Percentiles rank a stretch among this genome's conserved stretches.
These are phyloP conservation scores for Syncephalastrum racemosum DNA, from an alignment of 371 early-diverging fungal species.

Conservation along the genomic window DNA sequence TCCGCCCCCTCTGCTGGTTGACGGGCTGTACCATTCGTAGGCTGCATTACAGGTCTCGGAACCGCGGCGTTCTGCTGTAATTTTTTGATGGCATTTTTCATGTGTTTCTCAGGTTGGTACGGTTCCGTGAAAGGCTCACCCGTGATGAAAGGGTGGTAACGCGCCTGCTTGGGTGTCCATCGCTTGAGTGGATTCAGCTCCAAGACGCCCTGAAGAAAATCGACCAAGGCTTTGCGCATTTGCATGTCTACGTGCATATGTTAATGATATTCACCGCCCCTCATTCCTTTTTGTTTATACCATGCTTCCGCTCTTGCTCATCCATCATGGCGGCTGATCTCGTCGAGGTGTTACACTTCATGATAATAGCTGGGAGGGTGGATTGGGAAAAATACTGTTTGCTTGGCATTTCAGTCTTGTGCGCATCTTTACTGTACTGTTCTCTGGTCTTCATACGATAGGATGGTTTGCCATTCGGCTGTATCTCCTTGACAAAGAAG, in stretches of 20 bases:
- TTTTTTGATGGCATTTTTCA: constrained; percentile 13
- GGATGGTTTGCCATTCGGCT: constrained; percentile 37
- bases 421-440: constrained; percentile 76
- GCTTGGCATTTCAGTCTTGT: constrained; percentile 75
- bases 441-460: constrained; percentile 83
- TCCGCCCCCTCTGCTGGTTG: not conserved
- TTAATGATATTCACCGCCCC: constrained; percentile 20
- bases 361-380: constrained; percentile 78
- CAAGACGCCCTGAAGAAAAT: constrained; percentile 87
- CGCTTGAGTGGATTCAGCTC: constrained; percentile 89
- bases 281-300: constrained; percentile 56
- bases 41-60: not conserved
- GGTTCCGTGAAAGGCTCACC: constrained; percentile 73
- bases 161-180: constrained; percentile 93
- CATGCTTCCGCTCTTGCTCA: constrained; percentile 59
- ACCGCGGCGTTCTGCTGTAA: not conserved
- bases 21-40: not conserved
- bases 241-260: constrained; percentile 55
- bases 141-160: constrained; percentile 93
- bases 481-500: constrained; percentile 27
- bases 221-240: constrained; percentile 71
- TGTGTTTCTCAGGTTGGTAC: constrained; percentile 47
- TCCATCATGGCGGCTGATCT: constrained; percentile 40
- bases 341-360: constrained; percentile 61
- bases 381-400: constrained; percentile 85